These are phyloP conservation scores for Wickerhamiella occidentalis DNA, from an alignment of 805 yeast genomes.

Conservation along the genomic window DNA sequence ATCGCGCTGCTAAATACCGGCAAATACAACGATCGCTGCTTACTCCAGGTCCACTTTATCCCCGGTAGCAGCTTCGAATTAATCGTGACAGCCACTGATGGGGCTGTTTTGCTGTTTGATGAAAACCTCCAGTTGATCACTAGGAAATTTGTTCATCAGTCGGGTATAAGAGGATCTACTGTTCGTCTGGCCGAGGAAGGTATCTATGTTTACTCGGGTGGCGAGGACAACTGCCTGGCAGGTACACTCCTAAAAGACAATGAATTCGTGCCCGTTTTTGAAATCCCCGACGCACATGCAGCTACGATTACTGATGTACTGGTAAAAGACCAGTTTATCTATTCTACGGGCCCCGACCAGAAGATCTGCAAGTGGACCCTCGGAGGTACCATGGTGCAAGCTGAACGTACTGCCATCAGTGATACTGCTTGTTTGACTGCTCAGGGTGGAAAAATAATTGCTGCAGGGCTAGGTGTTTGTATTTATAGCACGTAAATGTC, in stretches of 20 bases:
- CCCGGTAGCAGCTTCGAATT: constrained; percentile 22
- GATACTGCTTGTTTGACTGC: constrained; percentile 68
- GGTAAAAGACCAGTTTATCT: constrained; percentile 20
- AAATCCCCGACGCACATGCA: constrained; percentile 53
- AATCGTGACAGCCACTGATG: constrained; percentile 70
- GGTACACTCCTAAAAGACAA: constrained; percentile 30
- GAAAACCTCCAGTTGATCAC: constrained; percentile 25
- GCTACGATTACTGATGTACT: constrained; percentile 69
- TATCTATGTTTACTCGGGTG: constrained; percentile 54
- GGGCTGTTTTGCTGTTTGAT: constrained; percentile 54
- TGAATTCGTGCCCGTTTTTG: constrained; percentile 21
- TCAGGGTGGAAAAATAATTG: background rate
- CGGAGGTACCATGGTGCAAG: constrained; percentile 28
- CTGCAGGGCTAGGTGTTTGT: constrained; percentile 19
- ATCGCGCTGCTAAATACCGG: constrained; percentile 40
- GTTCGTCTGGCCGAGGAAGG: constrained; percentile 17
- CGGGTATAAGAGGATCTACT: constrained; percentile 62
- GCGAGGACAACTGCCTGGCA: constrained; percentile 77
- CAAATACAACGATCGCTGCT: constrained; percentile 61
- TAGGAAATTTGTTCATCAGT: constrained; percentile 49
- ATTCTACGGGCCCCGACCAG: constrained; percentile 80
- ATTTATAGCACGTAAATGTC: constrained; percentile 9
- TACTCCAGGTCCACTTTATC: constrained; percentile 48
- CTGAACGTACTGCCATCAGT: constrained; percentile 66
- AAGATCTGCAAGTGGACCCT: constrained; percentile 52